Evolutionary conservation across 371 early-diverging fungal genomes (phyloP), one percentile per base, ranked within the genome.

Genomic region (Rhizopus stolonifer): DNA sequence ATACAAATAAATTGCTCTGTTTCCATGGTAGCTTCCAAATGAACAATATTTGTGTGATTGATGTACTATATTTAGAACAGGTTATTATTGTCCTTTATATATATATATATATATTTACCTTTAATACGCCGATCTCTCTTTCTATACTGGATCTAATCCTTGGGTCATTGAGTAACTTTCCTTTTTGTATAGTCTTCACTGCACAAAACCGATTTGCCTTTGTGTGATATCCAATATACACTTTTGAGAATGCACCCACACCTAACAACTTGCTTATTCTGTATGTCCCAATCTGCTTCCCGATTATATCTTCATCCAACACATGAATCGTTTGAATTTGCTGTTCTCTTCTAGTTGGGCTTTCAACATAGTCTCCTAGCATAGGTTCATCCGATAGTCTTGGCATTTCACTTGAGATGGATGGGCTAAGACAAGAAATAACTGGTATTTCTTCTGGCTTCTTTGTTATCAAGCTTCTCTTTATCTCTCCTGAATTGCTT

Each of bases 1-100:
- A 88, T 72, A 54, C 85, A 85, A 38, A 76, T 62, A 49, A 82
- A 77, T 13, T 74, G 70, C 10, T 77, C 72, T 6, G 88, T 88
- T 54, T 83, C 84, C 63, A 91, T 80, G 5, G 87, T 84, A 39
- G 88, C 89, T 44, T 84, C 75, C 9, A 90, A 69, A 23, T 77
- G 78, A 17, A 91, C 83, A 44, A 91, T 84, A 56, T 86, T 83
- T 8, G 84, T 80, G 65, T 88, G 86, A 8, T 75, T 64, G 21
- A 88, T 79, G 23, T 70, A 72, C 79, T 85, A 69, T 42, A 13
- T 25, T 49, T 7, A 6, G n/a, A 34, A 15, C 11, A n/a, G n/a
- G 21, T 39, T 42, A 21, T 21, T 19, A 21, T 29, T 44, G 13
- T 25, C 21, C 10, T 19, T 21, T 15, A 13, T 36, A 22, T 49